A percentile compares a stretch with the other conserved stretches of the same genome.
Conservation (phyloP, 257 asterid species). For the Datura wrightii region DNA sequence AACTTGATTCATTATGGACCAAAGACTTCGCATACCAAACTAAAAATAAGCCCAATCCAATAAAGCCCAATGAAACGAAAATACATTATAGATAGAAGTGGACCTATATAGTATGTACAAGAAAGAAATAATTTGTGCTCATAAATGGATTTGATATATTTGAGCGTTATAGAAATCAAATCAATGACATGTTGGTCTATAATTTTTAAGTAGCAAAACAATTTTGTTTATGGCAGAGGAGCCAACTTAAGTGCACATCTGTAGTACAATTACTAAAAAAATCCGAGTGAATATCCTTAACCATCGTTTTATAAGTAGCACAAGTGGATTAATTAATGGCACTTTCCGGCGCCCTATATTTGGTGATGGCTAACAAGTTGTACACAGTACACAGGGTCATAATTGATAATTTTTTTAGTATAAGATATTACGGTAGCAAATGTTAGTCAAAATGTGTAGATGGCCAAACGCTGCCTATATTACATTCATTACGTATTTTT, state of each 20-base stretch:
- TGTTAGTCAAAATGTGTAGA: constrained; percentile 28
- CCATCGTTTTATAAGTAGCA: neutral
- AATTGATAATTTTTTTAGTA: neutral
- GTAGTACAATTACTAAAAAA: neutral
- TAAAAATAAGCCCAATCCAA: constrained; percentile 17
- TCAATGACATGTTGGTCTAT: neutral
- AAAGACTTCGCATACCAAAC: neutral
- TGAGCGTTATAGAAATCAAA: neutral
- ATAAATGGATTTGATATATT: neutral
- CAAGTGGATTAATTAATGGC: neutral
- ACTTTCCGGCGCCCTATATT: neutral
- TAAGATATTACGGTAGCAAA: neutral
- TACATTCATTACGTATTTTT: constrained; percentile 35
- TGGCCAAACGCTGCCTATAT: constrained; percentile 41
- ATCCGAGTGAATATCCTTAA: neutral
- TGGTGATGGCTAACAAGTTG: neutral
- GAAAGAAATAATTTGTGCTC: no score
- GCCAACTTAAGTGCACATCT: neutral
- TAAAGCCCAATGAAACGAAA: neutral
- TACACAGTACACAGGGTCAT: neutral
- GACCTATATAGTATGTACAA: no score
- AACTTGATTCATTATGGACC: neutral
- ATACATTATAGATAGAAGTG: no score
- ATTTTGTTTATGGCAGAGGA: neutral
- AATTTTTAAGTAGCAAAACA: neutral